Evolutionary conservation across 2,329 filamentous ascomycete species (phyloP).

Genomic region (Thielaviopsis ethacetica): DNA sequence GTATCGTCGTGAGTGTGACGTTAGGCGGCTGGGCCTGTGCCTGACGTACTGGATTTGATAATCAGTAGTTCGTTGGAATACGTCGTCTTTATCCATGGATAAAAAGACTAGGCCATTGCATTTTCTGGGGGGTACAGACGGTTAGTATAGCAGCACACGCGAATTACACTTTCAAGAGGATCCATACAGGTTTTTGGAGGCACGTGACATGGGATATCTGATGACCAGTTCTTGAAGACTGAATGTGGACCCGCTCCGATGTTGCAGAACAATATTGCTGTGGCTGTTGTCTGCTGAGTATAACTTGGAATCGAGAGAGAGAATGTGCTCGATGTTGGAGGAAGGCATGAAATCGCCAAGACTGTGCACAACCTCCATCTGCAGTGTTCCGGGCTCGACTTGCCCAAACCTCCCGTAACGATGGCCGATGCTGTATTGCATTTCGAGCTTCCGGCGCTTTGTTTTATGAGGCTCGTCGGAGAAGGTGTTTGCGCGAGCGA

Average conservation of each 20-base stretch:
- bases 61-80: constrained; percentile 54
- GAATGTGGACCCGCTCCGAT: constrained; percentile 67
- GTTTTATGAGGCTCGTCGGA: constrained; percentile 33
- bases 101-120: constrained; percentile 88
- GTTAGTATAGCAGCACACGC: constrained; percentile 16
- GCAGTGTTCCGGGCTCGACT: constrained; percentile 63
- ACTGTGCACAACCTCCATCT: constrained; percentile 51
- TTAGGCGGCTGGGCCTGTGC: constrained; percentile 13
- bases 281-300: constrained; percentile 81
- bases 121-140: constrained; percentile 25
- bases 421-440: constrained; percentile 35
- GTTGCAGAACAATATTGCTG: constrained; percentile 74
- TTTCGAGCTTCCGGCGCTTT: constrained; percentile 56
- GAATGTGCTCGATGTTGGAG: constrained; percentile 63
- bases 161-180: too few relatives aligned
- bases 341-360: constrained; percentile 47
- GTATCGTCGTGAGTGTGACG: not conserved
- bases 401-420: constrained; percentile 79
- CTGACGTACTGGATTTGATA: constrained; percentile 55
- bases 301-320: constrained; percentile 66
- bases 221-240: constrained; percentile 74
- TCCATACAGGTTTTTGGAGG: not conserved
- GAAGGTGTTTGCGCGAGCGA: constrained; percentile 15
- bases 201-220: constrained; percentile 45
- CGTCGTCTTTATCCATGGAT: constrained; percentile 65